A percentile compares a stretch with the other conserved stretches of the same genome.
Conservation (phyloP, 768 basidiomycete genomes). For the Tulasnella sp. region DNA sequence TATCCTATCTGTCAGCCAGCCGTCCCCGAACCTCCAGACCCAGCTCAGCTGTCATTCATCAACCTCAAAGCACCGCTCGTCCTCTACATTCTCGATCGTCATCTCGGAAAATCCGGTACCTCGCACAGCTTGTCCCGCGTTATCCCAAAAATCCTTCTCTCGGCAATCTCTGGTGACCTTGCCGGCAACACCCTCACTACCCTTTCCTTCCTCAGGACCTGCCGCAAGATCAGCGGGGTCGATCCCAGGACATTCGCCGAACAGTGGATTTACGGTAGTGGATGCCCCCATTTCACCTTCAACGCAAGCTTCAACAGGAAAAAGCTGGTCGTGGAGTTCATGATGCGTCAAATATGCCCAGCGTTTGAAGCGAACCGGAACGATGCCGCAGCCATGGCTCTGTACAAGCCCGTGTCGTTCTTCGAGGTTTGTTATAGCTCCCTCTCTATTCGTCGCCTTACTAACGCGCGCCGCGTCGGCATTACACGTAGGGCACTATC, state of each 20-base stretch:
- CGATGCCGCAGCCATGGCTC: conserved; percentile 51
- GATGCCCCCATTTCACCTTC: conserved; percentile 85
- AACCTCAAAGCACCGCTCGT: conserved; percentile 95
- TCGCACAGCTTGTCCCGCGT: conserved; percentile 90
- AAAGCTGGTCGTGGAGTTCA: conserved; percentile 96
- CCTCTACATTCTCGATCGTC: conserved; percentile 87
- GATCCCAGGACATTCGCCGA: conserved; percentile 90
- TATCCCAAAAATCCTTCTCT: conserved; percentile 87
- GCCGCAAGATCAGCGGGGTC: conserved; percentile 85
- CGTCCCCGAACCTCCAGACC: conserved; percentile 71
- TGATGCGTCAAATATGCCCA: conserved; percentile 79
- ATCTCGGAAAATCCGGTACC: conserved; percentile 89
- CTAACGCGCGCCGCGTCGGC: neutral
- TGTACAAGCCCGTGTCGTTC: conserved; percentile 72
- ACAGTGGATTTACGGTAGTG: conserved; percentile 98
- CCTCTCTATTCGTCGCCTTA: neutral
- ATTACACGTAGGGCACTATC: conserved; percentile 67
- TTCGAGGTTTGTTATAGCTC: conserved; percentile 56
- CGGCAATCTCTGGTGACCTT: conserved; percentile 86
- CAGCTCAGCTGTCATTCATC: conserved; percentile 69
- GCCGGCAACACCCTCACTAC: conserved; percentile 79
- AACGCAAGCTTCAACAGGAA: conserved; percentile 90
- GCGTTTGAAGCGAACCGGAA: conserved; percentile 57
- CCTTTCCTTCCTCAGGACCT: conserved; percentile 78
- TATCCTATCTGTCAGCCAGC: conserved; percentile 91